Percentiles rank a stretch among this genome's conserved stretches.
Conservation (phyloP, 2,329 filamentous ascomycete species). For the Amesomyces nigricolor region DNA sequence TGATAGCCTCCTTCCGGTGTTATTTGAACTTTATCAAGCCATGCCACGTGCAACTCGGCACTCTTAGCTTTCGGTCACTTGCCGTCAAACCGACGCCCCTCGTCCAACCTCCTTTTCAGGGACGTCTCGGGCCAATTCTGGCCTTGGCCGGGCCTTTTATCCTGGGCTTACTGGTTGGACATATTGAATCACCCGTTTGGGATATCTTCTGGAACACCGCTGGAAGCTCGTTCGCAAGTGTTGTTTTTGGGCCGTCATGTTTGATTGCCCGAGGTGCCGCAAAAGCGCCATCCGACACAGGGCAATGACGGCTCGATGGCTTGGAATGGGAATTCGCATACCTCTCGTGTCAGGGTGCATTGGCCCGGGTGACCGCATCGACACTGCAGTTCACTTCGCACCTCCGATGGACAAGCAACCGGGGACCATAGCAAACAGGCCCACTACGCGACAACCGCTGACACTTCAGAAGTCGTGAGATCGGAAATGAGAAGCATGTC, state of each 20-base stretch:
- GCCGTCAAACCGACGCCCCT: constrained; percentile 13
- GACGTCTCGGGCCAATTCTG: constrained; percentile 8
- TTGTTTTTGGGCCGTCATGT: constrained; percentile 22
- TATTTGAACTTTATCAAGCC: constrained; percentile 5
- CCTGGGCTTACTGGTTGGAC: constrained; percentile 8
- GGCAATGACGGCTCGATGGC: constrained; percentile 6
- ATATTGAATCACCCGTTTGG: constrained; percentile 12
- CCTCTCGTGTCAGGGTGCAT: neutral
- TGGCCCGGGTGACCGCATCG: constrained; percentile 2
- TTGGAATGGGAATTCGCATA: neutral
- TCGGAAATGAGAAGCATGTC: too few relatives aligned
- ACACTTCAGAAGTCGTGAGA: neutral
- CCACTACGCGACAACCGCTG: neutral
- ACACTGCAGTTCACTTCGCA: constrained; percentile 15
- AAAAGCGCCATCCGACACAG: constrained; percentile 9
- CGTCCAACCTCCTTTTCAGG: constrained; percentile 16
- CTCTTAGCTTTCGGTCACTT: constrained; percentile 10
- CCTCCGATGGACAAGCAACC: neutral
- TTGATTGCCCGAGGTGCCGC: constrained; percentile 31
- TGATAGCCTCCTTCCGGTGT: neutral
- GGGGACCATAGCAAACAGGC: neutral
- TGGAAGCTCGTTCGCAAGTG: constrained; percentile 28
- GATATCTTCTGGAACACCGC: constrained; percentile 25
- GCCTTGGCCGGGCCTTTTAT: constrained; percentile 17
- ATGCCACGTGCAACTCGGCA: constrained; percentile 10